Evolutionary conservation across 2,329 filamentous ascomycete genomes (phyloP), one percentile per base, ranked within the genome.

Genomic region (Xylariaceae sp.): DNA sequence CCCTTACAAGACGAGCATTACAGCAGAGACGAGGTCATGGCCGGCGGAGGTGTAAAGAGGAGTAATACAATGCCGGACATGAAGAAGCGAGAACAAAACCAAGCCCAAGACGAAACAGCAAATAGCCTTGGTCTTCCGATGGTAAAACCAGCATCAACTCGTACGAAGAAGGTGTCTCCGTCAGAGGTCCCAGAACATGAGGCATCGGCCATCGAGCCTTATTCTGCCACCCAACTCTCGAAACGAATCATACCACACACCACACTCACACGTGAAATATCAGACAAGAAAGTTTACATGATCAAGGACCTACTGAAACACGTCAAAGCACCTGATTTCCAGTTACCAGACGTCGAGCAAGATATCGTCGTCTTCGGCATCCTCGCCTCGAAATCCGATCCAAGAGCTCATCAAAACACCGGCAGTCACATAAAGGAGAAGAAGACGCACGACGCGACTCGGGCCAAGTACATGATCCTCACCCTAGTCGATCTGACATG

Each of bases 291-390:
- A 47, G 77, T 87, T 2, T 88, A 91, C 60, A 81, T 80, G 1
- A 80, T 99, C 55, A 89, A 93, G 6, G 88, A 95, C 58, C 76
- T 99, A 5, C 75, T 97, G 11, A 87, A 85, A 61, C 80, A 82
- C 12, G 85, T 99, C 57, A 96, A 92, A 70, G 83, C 85, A 1
- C 94, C 94, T 0, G 80, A 88, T 31, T 99, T 89, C 67, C 82
- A 88, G 34, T 80, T 93, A 0, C 92, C 95, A 0, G 84, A 88
- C 53, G 78, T 91, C 47, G 90, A 97, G 63, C 84, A 88, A 48
- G 93, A 99, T 68, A 88, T 92, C 63, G 90, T 99, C 7, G 82
- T 97, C 2, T 86, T 97, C 63, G 94, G 84, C 9, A 86, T 97
- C 52, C 81, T 99, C 18, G 90, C 90, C 6, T 88, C 86, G 41